These are phyloP conservation scores for Asterophora parasitica DNA, from an alignment of 768 basidiomycete species.

Conservation along the genomic window DNA sequence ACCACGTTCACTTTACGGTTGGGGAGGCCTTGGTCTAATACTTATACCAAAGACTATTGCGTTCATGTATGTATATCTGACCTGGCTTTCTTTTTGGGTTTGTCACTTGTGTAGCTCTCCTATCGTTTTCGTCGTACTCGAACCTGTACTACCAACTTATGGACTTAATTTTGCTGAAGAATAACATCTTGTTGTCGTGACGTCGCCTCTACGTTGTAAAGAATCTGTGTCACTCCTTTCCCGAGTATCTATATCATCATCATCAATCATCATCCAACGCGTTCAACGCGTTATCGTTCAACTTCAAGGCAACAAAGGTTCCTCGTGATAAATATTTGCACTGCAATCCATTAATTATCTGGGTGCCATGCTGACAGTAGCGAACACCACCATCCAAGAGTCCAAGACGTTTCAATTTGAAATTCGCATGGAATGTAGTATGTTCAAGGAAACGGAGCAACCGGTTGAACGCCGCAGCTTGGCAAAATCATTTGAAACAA, in stretches of 20 bases:
- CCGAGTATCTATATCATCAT: no score
- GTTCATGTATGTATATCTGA: not conserved
- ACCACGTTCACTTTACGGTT: constrained; percentile 66
- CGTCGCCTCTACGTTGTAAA: no score
- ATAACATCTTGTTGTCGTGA: not conserved
- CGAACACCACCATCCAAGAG: no score
- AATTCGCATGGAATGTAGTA: not conserved
- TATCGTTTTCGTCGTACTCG: constrained; percentile 4
- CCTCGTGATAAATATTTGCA: no score
- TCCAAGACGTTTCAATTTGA: not conserved
- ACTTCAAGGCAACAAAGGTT: no score
- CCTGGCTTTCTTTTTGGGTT: constrained; percentile 4
- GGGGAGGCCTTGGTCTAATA: constrained; percentile 35
- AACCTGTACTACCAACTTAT: constrained; percentile 2
- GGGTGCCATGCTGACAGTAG: no score
- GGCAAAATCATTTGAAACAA: not conserved
- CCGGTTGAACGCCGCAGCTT: not conserved
- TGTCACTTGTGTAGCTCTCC: not conserved
- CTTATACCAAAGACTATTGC: not conserved
- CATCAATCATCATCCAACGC: no score
- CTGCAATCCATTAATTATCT: no score
- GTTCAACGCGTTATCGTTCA: no score
- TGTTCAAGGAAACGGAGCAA: no score
- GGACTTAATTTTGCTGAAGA: not conserved
- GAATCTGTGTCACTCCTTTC: no score